phyloP scores from a whole-genome alignment of 2,329 filamentous ascomycete species.

The Hymenoscyphus albidus region DNA sequence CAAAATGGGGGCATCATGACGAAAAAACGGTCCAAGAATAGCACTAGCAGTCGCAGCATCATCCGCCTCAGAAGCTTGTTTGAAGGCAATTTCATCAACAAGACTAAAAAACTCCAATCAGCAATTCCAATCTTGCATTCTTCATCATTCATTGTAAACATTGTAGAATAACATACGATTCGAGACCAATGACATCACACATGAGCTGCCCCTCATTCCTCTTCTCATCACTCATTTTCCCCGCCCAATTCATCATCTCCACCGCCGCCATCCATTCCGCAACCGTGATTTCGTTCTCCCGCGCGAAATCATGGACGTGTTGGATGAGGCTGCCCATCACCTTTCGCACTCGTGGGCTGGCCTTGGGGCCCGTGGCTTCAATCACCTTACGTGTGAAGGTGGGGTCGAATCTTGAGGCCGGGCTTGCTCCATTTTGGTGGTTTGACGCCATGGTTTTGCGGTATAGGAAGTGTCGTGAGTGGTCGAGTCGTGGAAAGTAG shows the following conservation, averaged over 20 bases:
- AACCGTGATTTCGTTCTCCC: slow-evolving; percentile 54
- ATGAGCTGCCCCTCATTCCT: slow-evolving; percentile 62
- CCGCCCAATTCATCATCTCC: slow-evolving; percentile 56
- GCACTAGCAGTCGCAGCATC: slow-evolving; percentile 49
- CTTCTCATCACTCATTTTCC: slow-evolving; percentile 57
- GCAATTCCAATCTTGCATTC: no score
- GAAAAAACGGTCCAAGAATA: slow-evolving; percentile 63
- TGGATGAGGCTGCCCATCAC: slow-evolving; percentile 51
- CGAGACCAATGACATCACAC: slow-evolving; percentile 59
- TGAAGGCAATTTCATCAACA: slow-evolving; percentile 35
- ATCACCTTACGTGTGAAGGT: slow-evolving; percentile 60
- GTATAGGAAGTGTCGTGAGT: background rate
- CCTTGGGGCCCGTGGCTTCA: slow-evolving; percentile 57
- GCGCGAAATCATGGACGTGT: slow-evolving; percentile 56
- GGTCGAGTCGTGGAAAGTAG: no score
- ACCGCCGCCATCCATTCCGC: slow-evolving; percentile 57
- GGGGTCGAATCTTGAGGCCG: slow-evolving; percentile 47
- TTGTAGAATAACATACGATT: slow-evolving; percentile 43
- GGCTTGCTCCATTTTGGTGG: slow-evolving; percentile 49
- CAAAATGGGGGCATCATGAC: slow-evolving; percentile 52
- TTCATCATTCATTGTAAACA: no score
- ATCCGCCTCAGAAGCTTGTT: slow-evolving; percentile 31
- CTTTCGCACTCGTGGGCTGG: slow-evolving; percentile 52
- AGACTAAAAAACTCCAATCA: slow-evolving; percentile 37
- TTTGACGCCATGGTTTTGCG: slow-evolving; percentile 11